Base-by-base conservation (phyloP, 23 red algal genomes). In the Agarophyton chilense region DNA sequence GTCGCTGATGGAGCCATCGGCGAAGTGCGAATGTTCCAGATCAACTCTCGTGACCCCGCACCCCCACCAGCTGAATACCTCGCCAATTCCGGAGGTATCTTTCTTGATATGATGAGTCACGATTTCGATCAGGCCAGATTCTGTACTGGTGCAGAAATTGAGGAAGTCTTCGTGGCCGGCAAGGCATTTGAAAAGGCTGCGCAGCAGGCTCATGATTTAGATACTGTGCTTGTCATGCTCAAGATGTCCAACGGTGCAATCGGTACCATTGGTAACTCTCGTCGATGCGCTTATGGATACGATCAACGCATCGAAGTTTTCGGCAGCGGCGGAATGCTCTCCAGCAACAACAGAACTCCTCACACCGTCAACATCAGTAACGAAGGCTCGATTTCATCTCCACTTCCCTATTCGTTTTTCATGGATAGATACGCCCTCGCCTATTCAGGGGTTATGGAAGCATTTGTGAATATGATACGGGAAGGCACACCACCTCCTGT, bases 251-350 rank as follows among this genome's bases (percentile, higher is more conserved):
- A 98, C 53, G 96, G 96, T 1, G 91, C 90, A 7, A 92, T 95
- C 63, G 93, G 96, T 31, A 95, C 93, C n/a, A 83, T 98, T 40
- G 96, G 94, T 24, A 94, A 95, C 50, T 95, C 78, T 51, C 89
- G 96, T 56, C 79, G 86, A n/a, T 93, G 87, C 57, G 76, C 92
- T 42, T 93, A 93, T 28, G 96, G 96, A 28, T 98, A 98, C 42
- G 96, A 98, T 81, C 96, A 98, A 62, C 88, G 96, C 22, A 92
- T 98, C 31, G 96, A 98, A 72, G 96, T 98, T 33, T 98, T 98
- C 84, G 96, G 96, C 43, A 88, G 75, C 52, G 90, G 84, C 64
- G 96, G 96, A n/a, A 76, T 85, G 47, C 81, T 98, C 24, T 90
- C 88, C 50, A 95, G 92, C 73, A 91, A 92, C 14, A 98, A 98